A percentile compares a stretch with the other conserved stretches of the same genome.
phyloP scores from a whole-genome alignment of 192 early-diverging fungal genomes.

The Phlyctochytrium arcticum region DNA sequence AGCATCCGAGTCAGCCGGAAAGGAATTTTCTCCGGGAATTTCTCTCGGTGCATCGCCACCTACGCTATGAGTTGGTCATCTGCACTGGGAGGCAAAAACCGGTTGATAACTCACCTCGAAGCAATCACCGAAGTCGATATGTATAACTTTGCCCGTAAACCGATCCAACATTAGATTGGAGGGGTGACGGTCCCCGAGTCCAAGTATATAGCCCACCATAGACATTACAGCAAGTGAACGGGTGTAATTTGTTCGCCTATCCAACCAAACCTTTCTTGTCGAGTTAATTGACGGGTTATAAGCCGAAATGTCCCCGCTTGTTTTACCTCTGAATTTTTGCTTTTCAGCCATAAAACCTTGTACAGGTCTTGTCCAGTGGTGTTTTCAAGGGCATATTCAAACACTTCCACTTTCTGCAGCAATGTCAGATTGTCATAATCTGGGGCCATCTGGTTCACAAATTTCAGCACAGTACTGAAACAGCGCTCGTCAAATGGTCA shows the following conservation, averaged over 20 bases:
- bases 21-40: conserved; percentile 97
- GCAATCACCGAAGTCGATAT: conserved; percentile 98
- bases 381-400: conserved; percentile 85
- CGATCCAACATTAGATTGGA: conserved; percentile 92
- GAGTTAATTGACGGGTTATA: no score
- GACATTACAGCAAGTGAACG: conserved; percentile 95
- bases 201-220: conserved; percentile 98
- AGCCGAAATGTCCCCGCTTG: no score
- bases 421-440: conserved; percentile 84
- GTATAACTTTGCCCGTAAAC: conserved; percentile 86
- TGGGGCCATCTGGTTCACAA: conserved; percentile 66
- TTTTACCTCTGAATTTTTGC: conserved; percentile 80
- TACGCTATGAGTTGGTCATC: conserved; percentile 24
- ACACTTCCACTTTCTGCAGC: conserved; percentile 92
- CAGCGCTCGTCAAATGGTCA: not conserved
- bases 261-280: conserved; percentile 84
- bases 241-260: conserved; percentile 92
- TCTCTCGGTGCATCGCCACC: conserved; percentile 92
- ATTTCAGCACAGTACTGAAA: conserved; percentile 1
- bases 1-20: conserved; percentile 98
- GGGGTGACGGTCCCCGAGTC: conserved; percentile 93
- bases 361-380: conserved; percentile 91
- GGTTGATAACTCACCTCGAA: conserved; percentile 65
- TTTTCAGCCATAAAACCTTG: conserved; percentile 90
- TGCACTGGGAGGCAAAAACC: not conserved